phyloP scores from a whole-genome alignment of 2,329 filamentous ascomycete species.

The Waltergamsia citrina region DNA sequence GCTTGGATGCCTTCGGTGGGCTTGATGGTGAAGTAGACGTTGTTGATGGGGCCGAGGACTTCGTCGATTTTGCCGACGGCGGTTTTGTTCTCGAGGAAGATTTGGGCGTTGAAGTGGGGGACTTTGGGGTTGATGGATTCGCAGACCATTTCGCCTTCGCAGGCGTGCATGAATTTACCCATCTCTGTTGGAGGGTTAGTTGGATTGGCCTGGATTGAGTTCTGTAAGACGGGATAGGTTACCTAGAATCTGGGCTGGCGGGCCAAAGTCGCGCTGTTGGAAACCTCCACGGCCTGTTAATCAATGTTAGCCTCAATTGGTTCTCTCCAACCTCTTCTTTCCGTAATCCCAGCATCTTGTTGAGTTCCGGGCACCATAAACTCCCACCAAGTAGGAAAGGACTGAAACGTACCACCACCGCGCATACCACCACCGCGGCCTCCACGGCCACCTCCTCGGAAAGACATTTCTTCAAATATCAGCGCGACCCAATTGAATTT shows the following conservation, averaged over 20 bases:
- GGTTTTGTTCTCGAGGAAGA: conserved; percentile 99
- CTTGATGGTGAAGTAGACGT: conserved; percentile 98
- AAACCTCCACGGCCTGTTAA: conserved; percentile 25
- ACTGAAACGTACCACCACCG: conserved; percentile 17
- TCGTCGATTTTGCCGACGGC: conserved; percentile 96
- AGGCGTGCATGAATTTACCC: conserved; percentile 88
- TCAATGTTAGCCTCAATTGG: conserved; percentile 1
- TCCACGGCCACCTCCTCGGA: conserved; percentile 25
- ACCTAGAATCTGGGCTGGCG: conserved; percentile 26
- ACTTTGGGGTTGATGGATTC: conserved; percentile 91
- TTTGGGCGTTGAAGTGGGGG: conserved; percentile 97
- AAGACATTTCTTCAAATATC: conserved; percentile 19
- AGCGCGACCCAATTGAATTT: background rate
- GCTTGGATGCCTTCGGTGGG: conserved; percentile 94
- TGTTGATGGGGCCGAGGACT: conserved; percentile 92
- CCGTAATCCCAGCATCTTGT: background rate
- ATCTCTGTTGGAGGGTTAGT: conserved; percentile 47
- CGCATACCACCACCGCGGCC: conserved; percentile 23
- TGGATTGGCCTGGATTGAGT: background rate
- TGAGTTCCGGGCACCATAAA: conserved; percentile 17
- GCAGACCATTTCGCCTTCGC: conserved; percentile 97
- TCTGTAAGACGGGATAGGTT: conserved; percentile 8
- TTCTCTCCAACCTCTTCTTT: background rate
- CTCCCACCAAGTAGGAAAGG: too few relatives aligned
- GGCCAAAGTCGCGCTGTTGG: conserved; percentile 28